Percentiles rank a stretch among this genome's conserved stretches.
These are phyloP conservation scores for Maudiozyma humilis DNA, from an alignment of 1,139 yeast genomes.

Conservation along the genomic window DNA sequence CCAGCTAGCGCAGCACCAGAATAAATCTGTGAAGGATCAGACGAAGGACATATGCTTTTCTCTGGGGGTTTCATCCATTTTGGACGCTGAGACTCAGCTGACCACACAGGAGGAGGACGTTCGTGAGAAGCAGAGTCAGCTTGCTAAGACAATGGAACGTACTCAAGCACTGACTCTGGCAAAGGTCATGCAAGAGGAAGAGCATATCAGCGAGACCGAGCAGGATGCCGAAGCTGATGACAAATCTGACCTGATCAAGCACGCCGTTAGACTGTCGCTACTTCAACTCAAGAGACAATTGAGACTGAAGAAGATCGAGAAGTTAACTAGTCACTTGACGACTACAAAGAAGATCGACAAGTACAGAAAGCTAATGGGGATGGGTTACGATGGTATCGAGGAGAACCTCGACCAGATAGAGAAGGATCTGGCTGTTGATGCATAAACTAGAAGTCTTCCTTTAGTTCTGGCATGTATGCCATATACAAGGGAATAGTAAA, in stretches of 20 bases:
- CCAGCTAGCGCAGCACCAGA: neutral
- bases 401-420: constrained; percentile 53
- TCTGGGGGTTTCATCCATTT: neutral
- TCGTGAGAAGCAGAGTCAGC: constrained; percentile 3
- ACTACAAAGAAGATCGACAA: constrained; percentile 53
- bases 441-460: neutral
- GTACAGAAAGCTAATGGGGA: constrained; percentile 71
- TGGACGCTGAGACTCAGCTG: neutral
- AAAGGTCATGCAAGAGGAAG: constrained; percentile 39
- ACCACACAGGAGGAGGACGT: constrained; percentile 1
- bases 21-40: neutral
- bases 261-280: constrained; percentile 7
- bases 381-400: constrained; percentile 71
- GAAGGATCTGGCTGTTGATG: constrained; percentile 22
- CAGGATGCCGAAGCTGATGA: neutral
- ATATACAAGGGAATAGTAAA: neutral
- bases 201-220: constrained; percentile 5
- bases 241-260: neutral
- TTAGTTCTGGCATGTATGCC: too few species aligned
- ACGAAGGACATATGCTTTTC: neutral
- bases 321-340: constrained; percentile 31
- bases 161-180: constrained; percentile 57
- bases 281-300: constrained; percentile 36
- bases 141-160: constrained; percentile 33
- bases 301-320: constrained; percentile 34